Base-by-base conservation (phyloP, 2,329 filamentous ascomycete genomes). In the Alternaria sp. region DNA sequence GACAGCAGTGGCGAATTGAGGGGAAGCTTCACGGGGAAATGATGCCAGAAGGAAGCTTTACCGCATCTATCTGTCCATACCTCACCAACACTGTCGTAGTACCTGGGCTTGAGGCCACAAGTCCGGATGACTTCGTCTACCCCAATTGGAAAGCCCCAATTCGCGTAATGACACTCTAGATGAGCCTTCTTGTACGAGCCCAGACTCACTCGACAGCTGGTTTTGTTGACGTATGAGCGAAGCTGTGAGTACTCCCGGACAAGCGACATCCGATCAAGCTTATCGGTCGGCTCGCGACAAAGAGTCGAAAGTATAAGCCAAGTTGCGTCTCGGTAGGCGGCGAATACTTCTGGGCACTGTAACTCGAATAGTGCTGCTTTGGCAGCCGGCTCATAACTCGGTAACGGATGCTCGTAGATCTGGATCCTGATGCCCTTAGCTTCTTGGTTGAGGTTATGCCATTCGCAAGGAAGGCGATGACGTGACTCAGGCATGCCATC, bases 341-440 rank as follows among this genome's bases (percentile, higher is more conserved):
- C 75, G 21, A 88, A 82, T 5, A 76, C 76, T 4, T 67, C 30
- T 0, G 87, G 87, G 21, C 80, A 78, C 0, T 57, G 63, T 1
- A 89, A 73, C 64, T 89, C 87, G 55, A 89, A 87, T 0, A 89
- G 65, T 0, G 86, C 75, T 0, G 79, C 79, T 30, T 84, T 82
- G n/a, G 77, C 78, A 10, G 80, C 68, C 3, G 73, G 62, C 0
- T 70, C 50, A 3, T 78, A 60, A 0, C 55, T 43, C 3, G 87
- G 87, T 0, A 89, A 76, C 1, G 82, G 84, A 55, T 84, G 78
- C 67, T 89, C 87, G 45, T 85, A 82, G 2, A 84, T 72, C 1
- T 64, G 9, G 20, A 89, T 87, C 11, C 62, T 70, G 18, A 88
- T 78, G 2, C 75, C 70, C 1, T 76, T 80, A 0, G 80, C 75